Percentiles rank a stretch among this genome's conserved stretches.
These are phyloP conservation scores for Penicillium sp. DNA, from an alignment of 2,329 filamentous ascomycete species.

Conservation along the genomic window DNA sequence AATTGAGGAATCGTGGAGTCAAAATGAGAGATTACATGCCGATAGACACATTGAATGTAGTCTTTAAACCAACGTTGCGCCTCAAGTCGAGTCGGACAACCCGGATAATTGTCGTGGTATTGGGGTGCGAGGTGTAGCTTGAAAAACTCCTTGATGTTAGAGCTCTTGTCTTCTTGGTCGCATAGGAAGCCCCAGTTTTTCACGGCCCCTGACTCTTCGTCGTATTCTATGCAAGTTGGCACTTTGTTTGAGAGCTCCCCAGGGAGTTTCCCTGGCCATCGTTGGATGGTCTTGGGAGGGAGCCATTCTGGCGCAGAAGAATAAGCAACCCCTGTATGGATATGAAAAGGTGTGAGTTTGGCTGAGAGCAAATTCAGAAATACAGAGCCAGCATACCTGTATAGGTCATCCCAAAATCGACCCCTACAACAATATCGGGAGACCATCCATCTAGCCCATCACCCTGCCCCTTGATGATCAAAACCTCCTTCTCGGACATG, in stretches of 20 bases:
- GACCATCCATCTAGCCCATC: slow-evolving; percentile 18
- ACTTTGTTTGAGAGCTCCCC: slow-evolving; percentile 40
- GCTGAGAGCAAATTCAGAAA: not conserved
- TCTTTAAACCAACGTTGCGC: slow-evolving; percentile 35
- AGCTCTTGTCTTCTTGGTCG: slow-evolving; percentile 32
- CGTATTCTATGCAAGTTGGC: slow-evolving; percentile 34
- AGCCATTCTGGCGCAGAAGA: slow-evolving; percentile 39
- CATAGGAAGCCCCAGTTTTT: slow-evolving; percentile 41
- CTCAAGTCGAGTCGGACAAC: slow-evolving; percentile 25
- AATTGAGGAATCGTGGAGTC: no score
- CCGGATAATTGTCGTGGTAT: slow-evolving; percentile 29
- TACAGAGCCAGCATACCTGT: slow-evolving; percentile 19
- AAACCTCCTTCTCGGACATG: slow-evolving; percentile 23
- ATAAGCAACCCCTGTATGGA: slow-evolving; percentile 37
- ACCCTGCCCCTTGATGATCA: slow-evolving; percentile 5
- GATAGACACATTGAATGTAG: slow-evolving; percentile 37
- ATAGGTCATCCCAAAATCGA: slow-evolving; percentile 37
- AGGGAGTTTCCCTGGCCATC: slow-evolving; percentile 36
- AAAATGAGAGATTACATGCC: no score
- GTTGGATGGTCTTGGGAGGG: slow-evolving; percentile 37
- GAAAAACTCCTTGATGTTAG: slow-evolving; percentile 39
- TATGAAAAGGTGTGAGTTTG: not conserved
- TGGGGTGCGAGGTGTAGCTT: slow-evolving; percentile 40
- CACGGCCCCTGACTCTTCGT: slow-evolving; percentile 9
- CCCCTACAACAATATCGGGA: slow-evolving; percentile 31